phyloP scores from a whole-genome alignment of 148 eudicot genomes.

The Arbutus unedo region DNA sequence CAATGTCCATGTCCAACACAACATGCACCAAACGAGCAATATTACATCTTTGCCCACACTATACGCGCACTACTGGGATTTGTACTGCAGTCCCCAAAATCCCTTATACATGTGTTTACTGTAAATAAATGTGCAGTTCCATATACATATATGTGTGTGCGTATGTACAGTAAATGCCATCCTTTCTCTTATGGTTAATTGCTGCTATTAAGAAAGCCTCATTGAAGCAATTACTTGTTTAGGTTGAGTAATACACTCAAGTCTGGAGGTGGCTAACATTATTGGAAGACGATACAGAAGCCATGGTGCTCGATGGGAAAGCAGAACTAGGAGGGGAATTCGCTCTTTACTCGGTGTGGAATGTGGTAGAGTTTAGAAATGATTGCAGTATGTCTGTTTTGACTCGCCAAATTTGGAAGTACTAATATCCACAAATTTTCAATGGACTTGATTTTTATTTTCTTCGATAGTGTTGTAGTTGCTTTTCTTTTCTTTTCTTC shows the following conservation, averaged over 20 bases:
- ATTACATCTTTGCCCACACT: no score
- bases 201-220: neutral
- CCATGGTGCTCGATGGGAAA: neutral
- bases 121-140: no score
- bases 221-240: neutral
- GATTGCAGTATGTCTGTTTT: neutral
- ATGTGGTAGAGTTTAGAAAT: neutral
- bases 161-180: neutral
- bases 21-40: no score
- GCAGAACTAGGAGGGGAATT: neutral
- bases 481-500: no score
- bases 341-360: neutral
- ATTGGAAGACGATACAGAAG: conserved; percentile 1
- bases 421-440: neutral
- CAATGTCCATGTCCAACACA: neutral
- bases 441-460: neutral
- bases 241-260: conserved; percentile 96
- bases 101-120: no score
- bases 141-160: neutral
- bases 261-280: conserved; percentile 63
- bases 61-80: no score
- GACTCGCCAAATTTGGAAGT: neutral
- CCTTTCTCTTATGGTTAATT: neutral
- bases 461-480: no score
- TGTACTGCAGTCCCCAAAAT: no score